These are phyloP conservation scores for Coniochaeta hoffmannii DNA, from an alignment of 2,329 filamentous ascomycete genomes.

Conservation along the genomic window DNA sequence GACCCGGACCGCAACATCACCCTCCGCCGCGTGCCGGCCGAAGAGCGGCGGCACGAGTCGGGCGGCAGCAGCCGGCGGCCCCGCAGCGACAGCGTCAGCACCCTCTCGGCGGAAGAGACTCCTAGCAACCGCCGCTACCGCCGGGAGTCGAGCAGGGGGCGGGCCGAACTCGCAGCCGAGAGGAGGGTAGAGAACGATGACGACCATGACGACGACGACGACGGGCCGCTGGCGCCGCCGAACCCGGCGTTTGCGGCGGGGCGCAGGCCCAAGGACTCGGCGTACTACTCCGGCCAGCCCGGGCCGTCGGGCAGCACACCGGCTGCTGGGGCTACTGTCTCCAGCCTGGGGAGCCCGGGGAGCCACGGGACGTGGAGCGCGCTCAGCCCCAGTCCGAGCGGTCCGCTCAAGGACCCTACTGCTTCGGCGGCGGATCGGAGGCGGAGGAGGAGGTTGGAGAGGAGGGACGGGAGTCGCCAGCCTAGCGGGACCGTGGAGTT, in stretches of 20 bases:
- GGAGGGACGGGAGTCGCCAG: slow-evolving; percentile 33
- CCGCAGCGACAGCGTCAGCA: slow-evolving; percentile 47
- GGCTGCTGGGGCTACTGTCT: slow-evolving; percentile 34
- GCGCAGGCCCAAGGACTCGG: slow-evolving; percentile 49
- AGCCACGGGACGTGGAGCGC: slow-evolving; percentile 48
- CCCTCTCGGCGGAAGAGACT: slow-evolving; percentile 48
- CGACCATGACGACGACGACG: slow-evolving; percentile 6
- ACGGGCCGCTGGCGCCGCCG: slow-evolving; percentile 45
- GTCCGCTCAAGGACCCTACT: slow-evolving; percentile 25
- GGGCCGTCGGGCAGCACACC: slow-evolving; percentile 32
- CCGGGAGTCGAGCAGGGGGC: slow-evolving; percentile 40
- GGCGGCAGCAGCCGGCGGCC: slow-evolving; percentile 26
- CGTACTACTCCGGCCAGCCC: slow-evolving; percentile 50
- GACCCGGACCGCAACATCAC: slow-evolving; percentile 55
- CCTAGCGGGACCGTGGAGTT: slow-evolving; percentile 19
- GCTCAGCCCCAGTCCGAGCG: slow-evolving; percentile 39
- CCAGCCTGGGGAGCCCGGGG: slow-evolving; percentile 36
- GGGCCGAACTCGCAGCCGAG: slow-evolving; percentile 40
- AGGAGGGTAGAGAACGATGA: slow-evolving; percentile 32
- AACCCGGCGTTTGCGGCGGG: slow-evolving; percentile 48
- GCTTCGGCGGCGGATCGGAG: slow-evolving; percentile 42
- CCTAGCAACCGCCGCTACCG: slow-evolving; percentile 45
- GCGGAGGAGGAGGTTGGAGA: slow-evolving; percentile 47
- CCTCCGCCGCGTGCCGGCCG: slow-evolving; percentile 52
- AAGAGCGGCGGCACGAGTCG: slow-evolving; percentile 38